Evolutionary conservation across 1,139 yeast species (phyloP), one percentile per base, ranked within the genome.

Genomic region (Yamadazyma atmosphaerica): DNA sequence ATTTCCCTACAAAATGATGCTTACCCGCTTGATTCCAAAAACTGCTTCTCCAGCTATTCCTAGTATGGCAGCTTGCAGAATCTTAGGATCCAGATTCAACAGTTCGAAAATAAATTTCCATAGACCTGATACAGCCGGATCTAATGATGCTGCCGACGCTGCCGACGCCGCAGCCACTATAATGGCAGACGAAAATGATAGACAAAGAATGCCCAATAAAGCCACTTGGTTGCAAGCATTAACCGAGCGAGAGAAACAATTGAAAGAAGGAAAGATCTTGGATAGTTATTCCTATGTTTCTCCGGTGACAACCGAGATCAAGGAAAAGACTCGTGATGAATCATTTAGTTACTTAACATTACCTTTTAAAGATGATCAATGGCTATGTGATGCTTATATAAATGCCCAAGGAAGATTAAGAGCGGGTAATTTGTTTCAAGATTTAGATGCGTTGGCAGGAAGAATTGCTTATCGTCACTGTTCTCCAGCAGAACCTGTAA

Each of bases 391-490:
- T 57, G 81, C 92, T 33, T 89, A 89, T 56, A 84, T 87, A 52
- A 87, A 86, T 60, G 89, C 96, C 2, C 84, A 82, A 42, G 97
- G 97, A 16, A 75, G 96, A 47, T 73, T 90, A 55, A 72, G 96
- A 54, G 88, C 86, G 49, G 98, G 97, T 22, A 96, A 88, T 59
- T 71, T 90, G 51, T 88, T 90, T 64, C 96, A 88, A 63, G 96
- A 88, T 61, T 70, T 88, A 56, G 96, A 88, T 58, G 92, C 94
- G 4, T 68, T 87, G 45, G 95, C 96, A 1, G 96, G 95, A 30
- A 77, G 88, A 54, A 86, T 87, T 51, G 94, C 94, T 17, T 84
- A 86, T 57, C 72, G 86, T 51, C 95, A 86, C 56, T 86, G 95
- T 64, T 74, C 86, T 6, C 96, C 96, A 0, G 92, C 95, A 1